phyloP scores from a whole-genome alignment of 768 basidiomycete species.

The Pseudohyphozyma bogoriensis region DNA sequence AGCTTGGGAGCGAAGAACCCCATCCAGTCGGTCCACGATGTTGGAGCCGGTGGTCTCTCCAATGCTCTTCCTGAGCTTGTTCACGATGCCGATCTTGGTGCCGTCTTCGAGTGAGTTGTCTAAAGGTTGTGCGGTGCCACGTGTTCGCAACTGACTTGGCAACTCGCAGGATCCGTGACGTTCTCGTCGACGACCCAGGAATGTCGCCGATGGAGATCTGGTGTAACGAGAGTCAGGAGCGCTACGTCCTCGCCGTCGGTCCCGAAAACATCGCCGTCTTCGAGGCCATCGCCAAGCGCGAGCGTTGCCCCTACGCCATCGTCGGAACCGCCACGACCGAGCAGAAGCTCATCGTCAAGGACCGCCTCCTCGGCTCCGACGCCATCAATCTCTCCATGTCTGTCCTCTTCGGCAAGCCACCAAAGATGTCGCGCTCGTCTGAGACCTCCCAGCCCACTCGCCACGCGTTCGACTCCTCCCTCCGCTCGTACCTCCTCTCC shows the following conservation, averaged over 20 bases:
- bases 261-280: constrained; percentile 54
- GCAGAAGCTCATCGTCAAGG: constrained; percentile 77
- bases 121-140: too few relatives aligned
- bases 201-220: constrained; percentile 99
- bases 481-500: constrained; percentile 51
- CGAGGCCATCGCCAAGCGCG: constrained; percentile 66
- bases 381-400: constrained; percentile 88
- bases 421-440: constrained; percentile 74
- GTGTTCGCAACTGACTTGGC: too few relatives aligned
- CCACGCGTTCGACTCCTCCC: constrained; percentile 58
- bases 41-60: constrained; percentile 91
- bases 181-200: constrained; percentile 77
- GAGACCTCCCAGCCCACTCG: constrained; percentile 43
- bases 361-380: constrained; percentile 63
- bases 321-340: constrained; percentile 78
- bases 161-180: constrained; percentile 84
- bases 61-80: constrained; percentile 96
- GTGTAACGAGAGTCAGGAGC: constrained; percentile 98
- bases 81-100: constrained; percentile 88
- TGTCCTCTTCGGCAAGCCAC: constrained; percentile 90
- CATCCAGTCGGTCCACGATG: constrained; percentile 94
- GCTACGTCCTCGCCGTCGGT: constrained; percentile 85
- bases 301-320: constrained; percentile 85
- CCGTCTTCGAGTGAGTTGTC: constrained; percentile 83
- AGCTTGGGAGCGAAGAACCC: constrained; percentile 55